Percentiles rank a stretch among this genome's conserved stretches.
Evolutionary conservation across 2,329 filamentous ascomycete species (phyloP).

Genomic region (Cladosporium sp.): DNA sequence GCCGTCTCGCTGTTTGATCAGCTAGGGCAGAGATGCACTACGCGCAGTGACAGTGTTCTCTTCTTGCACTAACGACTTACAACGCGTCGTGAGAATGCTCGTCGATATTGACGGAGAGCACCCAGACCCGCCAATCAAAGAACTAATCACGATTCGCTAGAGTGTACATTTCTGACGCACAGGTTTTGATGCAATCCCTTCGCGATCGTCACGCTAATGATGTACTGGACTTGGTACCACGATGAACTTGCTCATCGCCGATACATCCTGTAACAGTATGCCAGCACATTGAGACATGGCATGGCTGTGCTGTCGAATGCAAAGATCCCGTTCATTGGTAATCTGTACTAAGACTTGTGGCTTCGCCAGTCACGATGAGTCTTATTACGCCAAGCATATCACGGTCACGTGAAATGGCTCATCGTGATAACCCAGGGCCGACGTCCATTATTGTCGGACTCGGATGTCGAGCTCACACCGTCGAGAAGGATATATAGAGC

Average conservation of each 20-base stretch:
- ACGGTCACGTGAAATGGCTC: slow-evolving; percentile 2
- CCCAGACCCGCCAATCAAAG: neutral
- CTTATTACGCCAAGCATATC: neutral
- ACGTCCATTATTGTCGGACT: neutral
- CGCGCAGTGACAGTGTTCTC: neutral
- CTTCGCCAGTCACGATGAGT: neutral
- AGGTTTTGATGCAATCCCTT: neutral
- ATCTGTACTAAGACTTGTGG: neutral
- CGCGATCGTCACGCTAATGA: neutral
- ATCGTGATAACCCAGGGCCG: neutral
- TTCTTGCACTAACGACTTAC: neutral
- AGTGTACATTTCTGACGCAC: neutral
- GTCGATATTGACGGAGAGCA: neutral
- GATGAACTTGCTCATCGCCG: neutral
- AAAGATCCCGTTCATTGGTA: neutral
- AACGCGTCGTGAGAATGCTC: neutral
- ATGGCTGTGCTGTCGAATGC: neutral
- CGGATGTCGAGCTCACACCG: neutral
- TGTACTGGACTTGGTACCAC: neutral
- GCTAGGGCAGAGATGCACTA: neutral
- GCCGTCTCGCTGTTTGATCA: neutral
- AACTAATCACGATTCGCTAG: neutral
- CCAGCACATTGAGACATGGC: neutral
- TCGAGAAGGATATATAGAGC: neutral
- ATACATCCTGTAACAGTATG: neutral